Conservation (phyloP, 192 early-diverging fungal species). For the Backusella morwellensis region DNA sequence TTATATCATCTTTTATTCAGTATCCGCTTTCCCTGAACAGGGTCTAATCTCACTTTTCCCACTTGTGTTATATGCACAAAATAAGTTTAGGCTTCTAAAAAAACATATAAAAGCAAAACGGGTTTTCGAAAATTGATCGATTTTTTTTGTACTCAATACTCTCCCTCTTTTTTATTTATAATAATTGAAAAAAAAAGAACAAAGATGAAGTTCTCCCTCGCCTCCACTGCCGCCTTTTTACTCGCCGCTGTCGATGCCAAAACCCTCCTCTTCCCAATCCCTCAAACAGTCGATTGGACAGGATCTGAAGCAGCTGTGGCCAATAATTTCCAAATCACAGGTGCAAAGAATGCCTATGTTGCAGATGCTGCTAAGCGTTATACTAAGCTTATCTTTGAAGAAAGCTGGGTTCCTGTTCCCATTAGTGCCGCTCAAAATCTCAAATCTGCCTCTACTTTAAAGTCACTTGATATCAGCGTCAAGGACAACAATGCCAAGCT, state of each 20-base stretch:
- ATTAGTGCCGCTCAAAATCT: conserved; percentile 36
- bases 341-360: conserved; percentile 1
- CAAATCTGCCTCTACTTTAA: conserved; percentile 21
- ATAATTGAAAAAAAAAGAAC: neutral
- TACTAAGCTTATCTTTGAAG: conserved; percentile 38
- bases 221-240: conserved; percentile 14
- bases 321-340: conserved; percentile 18
- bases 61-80: neutral
- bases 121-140: neutral
- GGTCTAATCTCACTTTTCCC: neutral
- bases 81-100: neutral
- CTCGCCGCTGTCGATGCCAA: conserved; percentile 15
- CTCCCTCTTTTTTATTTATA: neutral
- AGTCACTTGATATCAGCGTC: conserved; percentile 46
- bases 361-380: conserved; percentile 42
- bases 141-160: neutral
- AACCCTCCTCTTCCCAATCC: conserved; percentile 27
- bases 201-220: conserved; percentile 23
- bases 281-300: conserved; percentile 29
- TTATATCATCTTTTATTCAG: neutral
- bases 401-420: conserved; percentile 43
- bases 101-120: neutral
- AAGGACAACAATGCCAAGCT: conserved; percentile 46
- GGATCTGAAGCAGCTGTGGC: conserved; percentile 10
- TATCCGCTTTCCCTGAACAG: neutral